Base-by-base conservation (phyloP, 148 eudicot species). In the Heliamphora exappendiculata region DNA sequence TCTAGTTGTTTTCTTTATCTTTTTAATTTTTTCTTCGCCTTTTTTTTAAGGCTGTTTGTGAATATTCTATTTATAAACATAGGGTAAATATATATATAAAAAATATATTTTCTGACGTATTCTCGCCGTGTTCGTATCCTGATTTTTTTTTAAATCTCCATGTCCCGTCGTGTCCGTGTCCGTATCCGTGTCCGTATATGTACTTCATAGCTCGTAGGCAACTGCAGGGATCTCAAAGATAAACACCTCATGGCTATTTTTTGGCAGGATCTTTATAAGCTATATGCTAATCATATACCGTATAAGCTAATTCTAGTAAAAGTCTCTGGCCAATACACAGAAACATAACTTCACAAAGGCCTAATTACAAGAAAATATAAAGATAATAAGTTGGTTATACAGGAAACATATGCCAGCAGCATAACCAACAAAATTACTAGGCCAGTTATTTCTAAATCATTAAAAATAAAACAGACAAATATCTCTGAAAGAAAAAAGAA, bases 301-400 rank as follows among this genome's bases (percentile, higher is more conserved):
- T 71, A 54, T 17, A 54, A n/a, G 45, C 2, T 36, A 54, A 72
- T 36, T 39, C 37, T 29, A 14, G 33, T 14, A 26, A 13, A 16
- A 68, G 29, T 49, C 12, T 49, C 36, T 28, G 14, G 41, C 58
- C 22, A 17, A 70, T 22, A 49, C 39, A 7, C 17, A 20, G 41
- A 70, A 70, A 70, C 5, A 49, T 45, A 47, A 49, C 73, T 70
- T 70, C 73, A 47, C 26, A 70, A 29, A 70, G 58, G 58, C 41
- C 33, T 17, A 70, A 44, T 29, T 70, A 13, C 10, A 49, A 0
- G 10, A 14, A 44, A 41, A 28, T 44, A 24, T 3, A 7, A 44
- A 68, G 53, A 68, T 26, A 68, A 3, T 14, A 26, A 42, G 34
- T 24, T 42, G 72, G 47, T 31, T 42, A 68, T 42, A n/a, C 24